These are phyloP conservation scores for Boletus sp. DNA, from an alignment of 768 basidiomycete species.

Conservation along the genomic window DNA sequence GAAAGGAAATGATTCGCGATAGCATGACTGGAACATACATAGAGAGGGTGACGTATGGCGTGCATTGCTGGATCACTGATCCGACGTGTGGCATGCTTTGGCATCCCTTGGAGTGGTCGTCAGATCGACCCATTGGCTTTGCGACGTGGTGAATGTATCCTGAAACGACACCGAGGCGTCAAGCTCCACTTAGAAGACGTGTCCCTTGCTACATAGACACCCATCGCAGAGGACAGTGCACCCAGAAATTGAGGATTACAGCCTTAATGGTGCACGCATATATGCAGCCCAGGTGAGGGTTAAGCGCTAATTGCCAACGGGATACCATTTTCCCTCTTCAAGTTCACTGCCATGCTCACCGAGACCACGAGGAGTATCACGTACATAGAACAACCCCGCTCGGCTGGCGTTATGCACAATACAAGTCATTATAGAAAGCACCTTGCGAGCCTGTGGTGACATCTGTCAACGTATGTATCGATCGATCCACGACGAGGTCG, in stretches of 20 bases:
- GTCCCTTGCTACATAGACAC: no score
- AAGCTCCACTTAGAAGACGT: background rate
- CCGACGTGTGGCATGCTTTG: constrained; percentile 1
- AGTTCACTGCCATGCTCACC: background rate
- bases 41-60: constrained; percentile 11
- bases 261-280: background rate
- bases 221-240: background rate
- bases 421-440: background rate
- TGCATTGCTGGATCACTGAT: background rate
- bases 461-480: background rate
- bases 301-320: background rate
- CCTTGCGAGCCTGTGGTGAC: background rate
- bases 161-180: no score
- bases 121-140: background rate
- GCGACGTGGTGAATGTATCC: no score
- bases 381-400: background rate
- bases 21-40: background rate
- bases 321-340: background rate
- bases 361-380: background rate
- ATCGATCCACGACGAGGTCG: background rate
- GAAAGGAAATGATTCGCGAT: constrained; percentile 15
- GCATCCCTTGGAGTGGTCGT: constrained; percentile 2
- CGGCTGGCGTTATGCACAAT: background rate
- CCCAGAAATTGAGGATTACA: background rate
- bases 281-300: background rate